phyloP scores from a whole-genome alignment of 2,329 filamentous ascomycete species.

The Elsinoe ampelina region DNA sequence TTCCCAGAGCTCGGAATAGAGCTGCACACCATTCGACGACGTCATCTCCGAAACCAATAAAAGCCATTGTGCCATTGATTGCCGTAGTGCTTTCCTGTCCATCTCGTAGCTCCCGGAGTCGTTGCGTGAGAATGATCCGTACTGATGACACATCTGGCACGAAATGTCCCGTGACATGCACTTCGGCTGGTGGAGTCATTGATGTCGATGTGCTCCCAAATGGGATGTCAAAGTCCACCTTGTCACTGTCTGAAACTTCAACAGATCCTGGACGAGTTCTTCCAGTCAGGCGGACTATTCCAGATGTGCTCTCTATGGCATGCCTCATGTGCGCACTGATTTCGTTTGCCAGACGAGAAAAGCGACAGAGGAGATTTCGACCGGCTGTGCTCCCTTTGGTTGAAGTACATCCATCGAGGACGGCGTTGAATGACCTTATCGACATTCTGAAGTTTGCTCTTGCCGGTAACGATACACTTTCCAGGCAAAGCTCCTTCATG shows the following conservation, averaged over 20 bases:
- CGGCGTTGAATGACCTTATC: constrained; percentile 39
- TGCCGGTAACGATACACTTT: constrained; percentile 13
- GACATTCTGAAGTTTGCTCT: constrained; percentile 14
- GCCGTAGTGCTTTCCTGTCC: neutral
- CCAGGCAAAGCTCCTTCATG: constrained; percentile 24
- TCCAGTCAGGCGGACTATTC: neutral
- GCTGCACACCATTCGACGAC: constrained; percentile 5
- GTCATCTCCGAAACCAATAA: neutral
- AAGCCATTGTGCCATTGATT: neutral
- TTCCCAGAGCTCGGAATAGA: neutral
- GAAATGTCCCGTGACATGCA: constrained; percentile 1
- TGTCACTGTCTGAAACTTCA: neutral
- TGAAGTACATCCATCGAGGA: constrained; percentile 47
- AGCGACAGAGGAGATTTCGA: constrained; percentile 36
- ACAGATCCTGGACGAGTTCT: constrained; percentile 1
- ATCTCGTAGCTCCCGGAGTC: neutral
- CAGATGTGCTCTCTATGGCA: neutral
- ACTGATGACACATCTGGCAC: constrained; percentile 5
- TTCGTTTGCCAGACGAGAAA: constrained; percentile 33
- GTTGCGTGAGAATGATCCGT: neutral
- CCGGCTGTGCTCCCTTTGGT: constrained; percentile 40
- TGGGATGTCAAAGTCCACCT: neutral
- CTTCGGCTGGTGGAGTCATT: neutral
- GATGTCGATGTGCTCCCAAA: neutral
- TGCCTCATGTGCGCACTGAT: neutral